Evolutionary conservation across 176 grass and related monocot species (phyloP).

Genomic region (Phoenix dactylifera): DNA sequence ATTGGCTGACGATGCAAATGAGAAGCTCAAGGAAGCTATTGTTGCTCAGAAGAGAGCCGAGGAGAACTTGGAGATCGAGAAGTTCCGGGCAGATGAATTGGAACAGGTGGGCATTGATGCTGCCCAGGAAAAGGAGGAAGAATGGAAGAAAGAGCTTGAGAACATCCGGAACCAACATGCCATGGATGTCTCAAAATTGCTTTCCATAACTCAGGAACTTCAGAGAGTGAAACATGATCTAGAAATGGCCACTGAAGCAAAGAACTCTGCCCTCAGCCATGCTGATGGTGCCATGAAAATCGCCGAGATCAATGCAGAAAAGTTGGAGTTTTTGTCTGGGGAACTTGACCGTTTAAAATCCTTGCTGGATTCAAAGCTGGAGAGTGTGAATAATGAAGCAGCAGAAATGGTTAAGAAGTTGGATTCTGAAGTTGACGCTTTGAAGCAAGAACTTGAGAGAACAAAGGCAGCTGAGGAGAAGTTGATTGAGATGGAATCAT

Average conservation of each 20-base stretch:
- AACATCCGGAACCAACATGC: conserved; percentile 38
- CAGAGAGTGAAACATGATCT: conserved; percentile 39
- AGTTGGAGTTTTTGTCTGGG: conserved; percentile 22
- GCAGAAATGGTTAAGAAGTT: conserved; percentile 27
- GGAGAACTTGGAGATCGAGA: conserved; percentile 58
- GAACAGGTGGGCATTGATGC: conserved; percentile 49
- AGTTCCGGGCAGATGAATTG: conserved; percentile 56
- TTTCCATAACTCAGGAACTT: conserved; percentile 44
- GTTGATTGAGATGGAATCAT: conserved; percentile 23
- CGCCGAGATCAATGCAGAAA: conserved; percentile 29
- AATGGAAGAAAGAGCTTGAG: conserved; percentile 45
- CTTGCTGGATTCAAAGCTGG: conserved; percentile 27
- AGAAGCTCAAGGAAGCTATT: conserved; percentile 46
- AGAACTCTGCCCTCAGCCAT: conserved; percentile 23
- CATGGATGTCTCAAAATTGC: conserved; percentile 29
- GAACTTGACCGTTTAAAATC: conserved; percentile 36
- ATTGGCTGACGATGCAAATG: conserved; percentile 31
- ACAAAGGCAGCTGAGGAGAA: conserved; percentile 38
- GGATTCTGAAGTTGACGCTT: conserved; percentile 13
- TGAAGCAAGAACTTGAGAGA: conserved; percentile 31
- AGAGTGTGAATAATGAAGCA: conserved; percentile 32
- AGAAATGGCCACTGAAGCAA: conserved; percentile 28
- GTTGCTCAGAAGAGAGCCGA: conserved; percentile 40
- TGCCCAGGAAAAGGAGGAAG: conserved; percentile 34
- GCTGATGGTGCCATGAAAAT: conserved; percentile 34